Base-by-base conservation (phyloP, 768 basidiomycete genomes). In the Rhizopogon rudus region DNA sequence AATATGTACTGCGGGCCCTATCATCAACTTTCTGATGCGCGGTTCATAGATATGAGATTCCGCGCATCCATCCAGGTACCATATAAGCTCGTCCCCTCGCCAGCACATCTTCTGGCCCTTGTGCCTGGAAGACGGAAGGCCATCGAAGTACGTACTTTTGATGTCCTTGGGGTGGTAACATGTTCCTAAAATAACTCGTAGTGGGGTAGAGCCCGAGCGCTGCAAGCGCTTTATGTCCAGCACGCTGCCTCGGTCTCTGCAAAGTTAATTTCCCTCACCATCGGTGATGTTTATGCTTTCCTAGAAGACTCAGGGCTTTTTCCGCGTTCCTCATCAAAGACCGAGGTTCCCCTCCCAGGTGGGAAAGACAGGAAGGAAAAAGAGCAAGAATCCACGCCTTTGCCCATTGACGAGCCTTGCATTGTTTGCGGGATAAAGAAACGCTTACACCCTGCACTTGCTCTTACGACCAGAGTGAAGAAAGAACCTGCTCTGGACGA, bases 41-140 rank as follows among this genome's bases (percentile, higher is more conserved):
- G 33, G 20, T 44, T 5, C 2, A 44, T 52, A 78, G 78, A 77
- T 50, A 60, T 71, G 46, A 77, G 72, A 55, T 57, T 65, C 39
- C 70, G 69, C 52, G 55, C 54, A 25, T 59, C 62, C 17, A 31
- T 60, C 16, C 63, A 61, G 25, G 60, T 75, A 16, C 68, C 77
- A 2, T 81, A 80, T 56, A 73, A 66, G 42, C 62, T 77, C 39
- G 71, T 70, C 5, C 51, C 72, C 12, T 67, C 62, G 6, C 69
- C 71, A 2, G 60, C 64, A 8, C 73, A 75, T 3, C 63, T 78
- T 6, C 62, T 67, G 6, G 60, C 61, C 13, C 63, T 80, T 20
- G 62, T 73, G 4, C 67, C 68, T 44, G 78, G 78, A 33, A 74
- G 76, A 41, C 71, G 76, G 42, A 80, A 80, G 60, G 77, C 78